Evolutionary conservation across 2,329 filamentous ascomycete genomes (phyloP).

Genomic region (Alternaria sp.): DNA sequence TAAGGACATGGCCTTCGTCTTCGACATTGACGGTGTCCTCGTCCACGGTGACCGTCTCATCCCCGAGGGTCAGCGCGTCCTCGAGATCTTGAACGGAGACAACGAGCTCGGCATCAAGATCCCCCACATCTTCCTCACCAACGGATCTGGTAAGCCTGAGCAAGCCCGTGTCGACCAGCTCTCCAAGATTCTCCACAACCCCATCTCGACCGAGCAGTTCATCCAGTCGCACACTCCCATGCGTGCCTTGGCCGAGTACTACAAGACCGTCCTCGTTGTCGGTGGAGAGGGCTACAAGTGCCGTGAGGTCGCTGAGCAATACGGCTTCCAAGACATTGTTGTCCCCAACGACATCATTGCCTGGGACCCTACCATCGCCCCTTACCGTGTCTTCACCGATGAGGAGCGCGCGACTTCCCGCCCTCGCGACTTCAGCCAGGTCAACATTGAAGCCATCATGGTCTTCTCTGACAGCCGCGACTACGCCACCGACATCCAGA

Average conservation of each 20-base stretch:
- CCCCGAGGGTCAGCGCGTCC: constrained; percentile 70
- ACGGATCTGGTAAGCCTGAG: constrained; percentile 78
- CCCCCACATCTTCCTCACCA: constrained; percentile 77
- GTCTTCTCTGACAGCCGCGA: constrained; percentile 79
- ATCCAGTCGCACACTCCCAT: constrained; percentile 82
- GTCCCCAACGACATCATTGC: constrained; percentile 78
- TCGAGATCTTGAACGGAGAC: constrained; percentile 77
- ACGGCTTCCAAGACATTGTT: constrained; percentile 77
- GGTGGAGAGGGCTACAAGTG: constrained; percentile 80
- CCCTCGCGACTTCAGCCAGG: constrained; percentile 75
- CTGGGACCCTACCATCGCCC: constrained; percentile 73
- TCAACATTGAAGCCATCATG: constrained; percentile 77
- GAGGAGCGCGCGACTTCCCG: constrained; percentile 73
- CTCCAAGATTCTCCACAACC: constrained; percentile 70
- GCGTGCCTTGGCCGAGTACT: constrained; percentile 79
- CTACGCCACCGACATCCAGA: constrained; percentile 78
- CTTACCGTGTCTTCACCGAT: constrained; percentile 73
- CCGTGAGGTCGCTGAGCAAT: constrained; percentile 75
- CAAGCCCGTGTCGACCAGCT: constrained; percentile 71
- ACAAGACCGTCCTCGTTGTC: constrained; percentile 77
- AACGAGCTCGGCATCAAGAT: constrained; percentile 83
- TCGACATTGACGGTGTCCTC: constrained; percentile 79
- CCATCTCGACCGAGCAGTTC: constrained; percentile 76
- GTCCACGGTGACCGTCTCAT: constrained; percentile 77
- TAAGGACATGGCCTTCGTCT: constrained; percentile 84